Percentiles rank a stretch among this genome's conserved stretches.
phyloP scores from a whole-genome alignment of 306 rosid genomes.

The Quercus cerris region DNA sequence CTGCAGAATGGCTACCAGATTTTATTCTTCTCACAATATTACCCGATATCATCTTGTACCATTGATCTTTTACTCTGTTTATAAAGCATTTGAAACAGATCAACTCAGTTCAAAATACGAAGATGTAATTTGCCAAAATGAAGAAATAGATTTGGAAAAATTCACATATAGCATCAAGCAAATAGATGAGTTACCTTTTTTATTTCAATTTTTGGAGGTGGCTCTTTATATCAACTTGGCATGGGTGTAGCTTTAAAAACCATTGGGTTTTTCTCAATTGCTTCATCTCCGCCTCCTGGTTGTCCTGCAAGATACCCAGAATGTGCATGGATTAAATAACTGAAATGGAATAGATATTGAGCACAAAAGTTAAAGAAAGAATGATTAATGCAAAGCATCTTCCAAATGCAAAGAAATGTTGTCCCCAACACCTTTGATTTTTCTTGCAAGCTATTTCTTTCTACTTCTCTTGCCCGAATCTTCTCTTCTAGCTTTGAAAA shows the following conservation, averaged over 20 bases:
- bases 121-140: no score
- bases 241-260: conserved; percentile 86
- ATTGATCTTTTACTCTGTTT: no score
- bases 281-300: conserved; percentile 86
- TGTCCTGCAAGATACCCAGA: conserved; percentile 50
- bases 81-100: no score
- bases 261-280: conserved; percentile 74
- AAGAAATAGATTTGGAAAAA: no score
- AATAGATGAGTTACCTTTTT: conserved; percentile 59
- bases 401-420: no score
- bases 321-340: background rate
- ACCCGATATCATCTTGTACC: no score
- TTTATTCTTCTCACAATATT: no score
- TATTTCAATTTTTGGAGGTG: conserved; percentile 80
- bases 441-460: conserved; percentile 63
- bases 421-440: no score
- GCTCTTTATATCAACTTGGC: conserved; percentile 94
- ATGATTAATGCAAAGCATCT: no score
- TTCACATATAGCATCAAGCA: background rate
- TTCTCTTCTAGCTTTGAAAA: conserved; percentile 93
- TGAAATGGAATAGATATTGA: background rate
- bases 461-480: conserved; percentile 87
- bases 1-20: no score
- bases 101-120: no score
- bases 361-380: conserved; percentile 7